Base-by-base conservation (phyloP, 305 asterid genomes). In the Striga hermonthica region DNA sequence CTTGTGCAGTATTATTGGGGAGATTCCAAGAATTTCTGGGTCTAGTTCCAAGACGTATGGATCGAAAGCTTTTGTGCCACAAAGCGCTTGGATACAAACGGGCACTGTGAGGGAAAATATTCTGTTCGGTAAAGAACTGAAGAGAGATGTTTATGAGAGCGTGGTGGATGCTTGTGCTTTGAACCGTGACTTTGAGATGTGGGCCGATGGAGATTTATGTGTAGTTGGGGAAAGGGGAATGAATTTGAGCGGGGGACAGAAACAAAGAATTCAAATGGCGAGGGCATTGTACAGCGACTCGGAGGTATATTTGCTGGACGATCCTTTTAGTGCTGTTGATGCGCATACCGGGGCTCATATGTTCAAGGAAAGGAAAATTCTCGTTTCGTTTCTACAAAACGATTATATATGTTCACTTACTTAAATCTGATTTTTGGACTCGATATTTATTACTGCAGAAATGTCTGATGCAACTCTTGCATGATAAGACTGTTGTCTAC, bases 271-370 rank as follows among this genome's bases (percentile, higher is more conserved):
- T 58, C 95, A 89, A 74, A 68, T 89, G 83, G 97, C 95, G 0
- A 77, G 97, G 64, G 95, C 95, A 0, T 72, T 89, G 38, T 87
- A 86, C 47, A 87, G 84, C 66, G 76, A 79, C 65, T 78, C 93
- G 0, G 88, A 87, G 75, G 74, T 85, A 67, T 80, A 80, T 70
- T 73, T 87, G 69, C 81, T 89, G 0, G 97, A 89, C 39, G 94
- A 89, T 80, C 95, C 95, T 72, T 86, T 89, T 70, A 85, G 97
- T 43, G 91, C 95, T 0, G 95, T 89, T 44, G 97, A 87, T 77
- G 93, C 88, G 35, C 89, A 87, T 63, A 87, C 95, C 1, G 97
- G 97, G 4, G 85, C 85, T 74, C 93, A 89, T 60, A 87, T 89
- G 82, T 89, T 87, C 74, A 82, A 82, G 86, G 95, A 73, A 77